Base-by-base conservation (phyloP, 129 eudicot genomes). In the Artemisia argyi region DNA sequence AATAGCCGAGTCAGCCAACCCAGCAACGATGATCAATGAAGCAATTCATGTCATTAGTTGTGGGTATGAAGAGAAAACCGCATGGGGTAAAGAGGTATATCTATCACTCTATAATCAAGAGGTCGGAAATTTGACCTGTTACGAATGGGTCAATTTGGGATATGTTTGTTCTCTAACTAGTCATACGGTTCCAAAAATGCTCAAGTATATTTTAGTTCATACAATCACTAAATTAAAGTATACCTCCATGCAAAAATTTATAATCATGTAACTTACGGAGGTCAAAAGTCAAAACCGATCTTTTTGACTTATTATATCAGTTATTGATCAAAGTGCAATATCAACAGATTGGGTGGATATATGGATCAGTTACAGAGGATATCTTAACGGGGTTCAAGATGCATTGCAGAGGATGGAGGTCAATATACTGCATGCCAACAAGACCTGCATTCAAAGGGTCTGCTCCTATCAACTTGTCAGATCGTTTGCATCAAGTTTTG, bases 351-450 rank as follows among this genome's bases (percentile, higher is more conserved):
- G 99, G 99, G 2, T 95, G 99, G 99, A 95, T 95, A 68, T 95
- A 95, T 62, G 99, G 99, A 14, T 95, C 99, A 49, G 97, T 95
- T 51, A 95, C 99, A 4, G 99, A 95, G 76, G 99, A 95, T 80
- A 95, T 95, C 76, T 77, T 95, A 80, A 88, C 97, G 50, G 99
- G 99, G 17, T 95, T 95, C 90, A 95, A 95, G 66, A 95, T 95
- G 99, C 99, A 95, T 48, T 95, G 99, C 60, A 87, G 99, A 26
- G 99, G 99, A 65, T 95, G 99, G 99, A 95, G 99, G 76, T 95
- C 99, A 12, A 83, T 95, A 12, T 95, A 95, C 81, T 95, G 99
- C 79, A 88, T 95, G 99, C 99, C 99, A 7, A 61, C 86, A 19
- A 81, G 99, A 73, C 99, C 99, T 5, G 99, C 99, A 68, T 95